Evolutionary conservation across 305 asterid genomes (phyloP).

Genomic region (Solanum aculeatissimum): DNA sequence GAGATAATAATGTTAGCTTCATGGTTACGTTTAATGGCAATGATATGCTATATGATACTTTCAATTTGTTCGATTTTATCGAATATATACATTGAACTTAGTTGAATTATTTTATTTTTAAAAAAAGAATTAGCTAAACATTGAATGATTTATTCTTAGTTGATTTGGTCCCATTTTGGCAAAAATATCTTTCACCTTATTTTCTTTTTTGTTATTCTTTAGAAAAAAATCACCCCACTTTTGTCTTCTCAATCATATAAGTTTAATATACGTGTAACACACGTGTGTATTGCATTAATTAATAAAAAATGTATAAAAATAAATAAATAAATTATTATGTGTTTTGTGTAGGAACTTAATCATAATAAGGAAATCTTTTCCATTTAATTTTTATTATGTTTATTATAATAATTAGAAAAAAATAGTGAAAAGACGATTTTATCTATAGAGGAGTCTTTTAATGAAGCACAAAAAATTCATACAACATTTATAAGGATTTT

Average conservation of each 20-base stretch:
- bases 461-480: too few relatives aligned
- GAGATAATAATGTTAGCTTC: not conserved
- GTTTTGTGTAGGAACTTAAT: too few relatives aligned
- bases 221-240: not conserved
- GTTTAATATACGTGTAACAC: too few relatives aligned
- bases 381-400: too few relatives aligned
- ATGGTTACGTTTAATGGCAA: not conserved
- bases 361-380: too few relatives aligned
- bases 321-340: too few relatives aligned
- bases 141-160: not conserved
- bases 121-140: not conserved
- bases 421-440: too few relatives aligned
- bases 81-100: not conserved
- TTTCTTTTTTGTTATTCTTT: not conserved
- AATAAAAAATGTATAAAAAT: too few relatives aligned
- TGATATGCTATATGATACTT: not conserved
- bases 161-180: not conserved
- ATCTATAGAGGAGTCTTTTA: too few relatives aligned
- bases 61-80: not conserved
- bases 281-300: too few relatives aligned
- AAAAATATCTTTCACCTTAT: not conserved
- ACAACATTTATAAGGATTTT: too few relatives aligned
- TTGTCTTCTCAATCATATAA: not conserved
- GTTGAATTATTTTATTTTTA: not conserved
- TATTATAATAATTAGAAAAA: too few relatives aligned